Base-by-base conservation (phyloP, 352 stramenopile species). In the Plasmopara viticola region DNA sequence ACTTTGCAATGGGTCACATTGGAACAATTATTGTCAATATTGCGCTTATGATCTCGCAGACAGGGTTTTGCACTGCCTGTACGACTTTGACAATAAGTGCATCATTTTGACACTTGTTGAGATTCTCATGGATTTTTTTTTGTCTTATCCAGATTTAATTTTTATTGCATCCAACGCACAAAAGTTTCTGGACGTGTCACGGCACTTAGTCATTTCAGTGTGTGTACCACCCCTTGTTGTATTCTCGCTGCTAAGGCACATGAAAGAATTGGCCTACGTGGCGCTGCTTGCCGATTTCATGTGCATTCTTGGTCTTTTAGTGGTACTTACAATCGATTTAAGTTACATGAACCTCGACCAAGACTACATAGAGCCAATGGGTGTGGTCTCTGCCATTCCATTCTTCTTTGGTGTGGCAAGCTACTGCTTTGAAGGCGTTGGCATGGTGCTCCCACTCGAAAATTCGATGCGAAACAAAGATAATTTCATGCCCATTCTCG, bases 391-490 rank as follows among this genome's bases (percentile, higher is more conserved):
- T 20, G 80, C 68, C 29, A 53, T 95, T 4, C 68, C 90, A 7
- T 95, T 95, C 65, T 94, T 96, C 50, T 92, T 93, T 45, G 81
- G 77, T 10, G 72, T 97, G 38, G 81, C 86, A 12, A 87, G 88
- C 47, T 97, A 96, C 64, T 95, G 78, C 38, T 95, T 96, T 53
- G 86, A 96, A 68, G 87, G 89, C 3, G 84, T 96, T 9, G 87
- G 85, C 9, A 80, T 97, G 62, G 84, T 96, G 44, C 58, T 97
- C 8, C 79, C 76, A 30, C 61, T 97, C n/a, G 83, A 96, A 57
- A 85, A 86, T 37, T 88, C 78, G n/a, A 92, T 88, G 67, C 62
- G 73, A 30, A 71, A 95, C 58, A 79, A 82, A 56, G 29, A 65
- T 6, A 67, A 82, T 38, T 97, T 97, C 54, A 73, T 67, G 42